Percentiles rank a stretch among this genome's conserved stretches.
These are phyloP conservation scores for Kwoniella botswanensis DNA, from an alignment of 768 basidiomycete species.

Conservation along the genomic window DNA sequence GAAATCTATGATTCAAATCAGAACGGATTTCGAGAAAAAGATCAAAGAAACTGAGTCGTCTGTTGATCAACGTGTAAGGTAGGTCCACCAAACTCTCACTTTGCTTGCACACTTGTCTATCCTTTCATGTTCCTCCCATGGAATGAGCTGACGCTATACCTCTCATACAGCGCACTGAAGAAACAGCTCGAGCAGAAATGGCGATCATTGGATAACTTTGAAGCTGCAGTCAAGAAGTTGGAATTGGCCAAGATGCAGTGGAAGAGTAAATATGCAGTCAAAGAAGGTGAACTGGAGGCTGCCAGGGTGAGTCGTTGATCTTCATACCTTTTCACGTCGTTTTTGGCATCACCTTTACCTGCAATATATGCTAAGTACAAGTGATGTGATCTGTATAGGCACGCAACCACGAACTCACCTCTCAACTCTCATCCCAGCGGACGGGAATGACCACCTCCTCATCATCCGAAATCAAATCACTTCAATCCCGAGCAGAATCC, in stretches of 20 bases:
- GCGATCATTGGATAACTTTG: slow-evolving; percentile 92
- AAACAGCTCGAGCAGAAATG: slow-evolving; percentile 86
- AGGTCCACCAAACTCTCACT: slow-evolving; percentile 28
- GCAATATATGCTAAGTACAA: neutral
- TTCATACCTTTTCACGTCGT: too few relatives aligned
- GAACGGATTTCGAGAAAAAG: slow-evolving; percentile 82
- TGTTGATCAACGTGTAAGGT: slow-evolving; percentile 72
- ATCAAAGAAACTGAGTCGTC: slow-evolving; percentile 76
- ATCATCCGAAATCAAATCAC: slow-evolving; percentile 72
- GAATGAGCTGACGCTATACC: slow-evolving; percentile 1
- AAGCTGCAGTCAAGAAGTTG: slow-evolving; percentile 78
- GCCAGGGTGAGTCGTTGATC: slow-evolving; percentile 67
- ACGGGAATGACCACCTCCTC: slow-evolving; percentile 62
- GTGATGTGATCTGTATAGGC: slow-evolving; percentile 60
- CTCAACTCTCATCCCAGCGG: slow-evolving; percentile 70
- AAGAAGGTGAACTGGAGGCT: slow-evolving; percentile 88
- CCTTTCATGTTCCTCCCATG: too few relatives aligned
- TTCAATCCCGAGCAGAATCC: slow-evolving; percentile 75
- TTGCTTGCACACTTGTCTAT: neutral
- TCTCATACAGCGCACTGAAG: slow-evolving; percentile 66
- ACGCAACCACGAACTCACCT: slow-evolving; percentile 73
- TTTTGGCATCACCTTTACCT: too few relatives aligned
- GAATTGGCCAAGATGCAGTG: slow-evolving; percentile 80
- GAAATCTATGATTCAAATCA: slow-evolving; percentile 80
- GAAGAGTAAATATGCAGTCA: slow-evolving; percentile 78